Base-by-base conservation (phyloP, 2,329 filamentous ascomycete species). In the Aurifilum marmelostoma region DNA sequence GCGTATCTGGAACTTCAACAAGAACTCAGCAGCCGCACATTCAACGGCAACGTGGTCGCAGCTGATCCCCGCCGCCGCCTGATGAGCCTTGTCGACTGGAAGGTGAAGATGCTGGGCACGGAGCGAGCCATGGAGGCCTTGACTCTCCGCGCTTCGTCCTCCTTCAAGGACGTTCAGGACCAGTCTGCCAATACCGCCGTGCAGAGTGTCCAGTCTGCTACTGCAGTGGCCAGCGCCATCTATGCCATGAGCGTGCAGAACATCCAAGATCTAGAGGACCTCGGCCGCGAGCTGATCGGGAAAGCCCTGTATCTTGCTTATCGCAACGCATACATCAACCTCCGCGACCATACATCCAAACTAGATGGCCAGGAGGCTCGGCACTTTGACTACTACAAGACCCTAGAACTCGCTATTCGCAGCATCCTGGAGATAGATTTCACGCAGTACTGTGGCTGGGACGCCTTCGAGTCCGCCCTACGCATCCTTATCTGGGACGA, bases 101-200 rank as follows among this genome's bases (percentile, higher is more conserved):
- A 58, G 21, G 43, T 54, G 11, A 69, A 67, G 32, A 56, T 47
- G 3, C 63, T 34, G 6, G 69, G 69, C n/a, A 63, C 29, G 9
- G 65, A 69, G n/a, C 69, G 69, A 16, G 59, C 67, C 27, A 62
- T 69, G n/a, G 67, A 71, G 67, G 69, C 67, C 21, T 50, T 71
- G 24, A 54, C 63, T 24, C 58, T 71, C 5, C 65, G 69, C 27
- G 69, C 65, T 6, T 71, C 69, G 4, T 24, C 47, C n/a, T 69
- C 67, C 2, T 59, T 67, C 8, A 43, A 62, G 1, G 69, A 71
- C 14, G 67, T 71, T 39, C 65, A 69, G 21, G 34, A 52, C 11
- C 64, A 65, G n/a, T 41, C 63, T 16, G 50, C 32, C 24, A 39
- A 41, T 43, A 32, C 37, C 2, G 50, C 21, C 7, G 50, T 47